Base-by-base conservation (phyloP, 2,329 filamentous ascomycete genomes). In the Sclerotinia spermophila region DNA sequence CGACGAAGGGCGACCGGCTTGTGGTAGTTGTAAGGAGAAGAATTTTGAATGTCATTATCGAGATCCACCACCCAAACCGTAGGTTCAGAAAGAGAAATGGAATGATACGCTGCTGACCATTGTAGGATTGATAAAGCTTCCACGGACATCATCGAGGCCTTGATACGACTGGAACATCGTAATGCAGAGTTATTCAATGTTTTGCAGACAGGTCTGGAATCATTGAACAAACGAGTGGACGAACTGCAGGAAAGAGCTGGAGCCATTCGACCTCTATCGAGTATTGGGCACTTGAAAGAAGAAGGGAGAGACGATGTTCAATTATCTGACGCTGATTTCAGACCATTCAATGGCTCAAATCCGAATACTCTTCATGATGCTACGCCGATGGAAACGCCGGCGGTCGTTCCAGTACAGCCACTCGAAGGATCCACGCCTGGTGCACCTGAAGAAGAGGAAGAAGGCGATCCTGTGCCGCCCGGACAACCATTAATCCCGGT, bases 1-100 rank as follows among this genome's bases (percentile, higher is more conserved):
- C 79, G 93, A 97, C 77, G 94, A 97, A 83, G 89, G 90, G 17
- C 89, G 91, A 74, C 94, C 77, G 27, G 61, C 92, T 2, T 91
- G 92, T 76, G 95, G 93, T 78, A 93, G 90, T 77, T 99, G 96
- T 80, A 91, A 91, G 76, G 94, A 98, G 75, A 96, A 96, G 79
- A 90, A 87, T 74, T 86, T 93, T 44, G 86, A 89, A 68, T 99
- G 93, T 83, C 90, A 92, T 80, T 98, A 97, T 80, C 90, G 94
- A 74, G 94, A 97, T 78, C 91, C 96, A 8, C 92, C 93, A 33
- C 93, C 93, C 24, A 96, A 96, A 78, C 95, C 96, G 92, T 97
- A 85, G 80, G 91, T 84, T 69, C 59, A 80, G 87, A 68, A 69
- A 84, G 40, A 15, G 24, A 21, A 33, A 38, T 45, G 21, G 19